These are phyloP conservation scores for Paracamarosporium sp. DNA, from an alignment of 2,329 filamentous ascomycete genomes.

Conservation along the genomic window DNA sequence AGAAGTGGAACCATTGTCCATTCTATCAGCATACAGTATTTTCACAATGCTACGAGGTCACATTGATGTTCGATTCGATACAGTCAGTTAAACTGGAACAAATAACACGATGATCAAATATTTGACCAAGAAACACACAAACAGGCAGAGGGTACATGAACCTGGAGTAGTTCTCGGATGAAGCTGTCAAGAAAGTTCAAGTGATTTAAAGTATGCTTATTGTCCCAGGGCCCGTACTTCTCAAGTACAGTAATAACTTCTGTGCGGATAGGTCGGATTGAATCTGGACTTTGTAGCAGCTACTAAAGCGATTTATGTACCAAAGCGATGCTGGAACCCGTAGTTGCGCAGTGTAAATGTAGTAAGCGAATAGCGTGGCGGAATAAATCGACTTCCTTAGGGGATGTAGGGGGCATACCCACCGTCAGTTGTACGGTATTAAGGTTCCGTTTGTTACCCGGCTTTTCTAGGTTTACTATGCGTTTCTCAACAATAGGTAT, in stretches of 20 bases:
- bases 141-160: slow-evolving; percentile 11
- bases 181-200: slow-evolving; percentile 13
- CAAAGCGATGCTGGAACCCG: slow-evolving; percentile 7
- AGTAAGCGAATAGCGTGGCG: slow-evolving; percentile 11
- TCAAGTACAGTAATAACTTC: slow-evolving; percentile 9
- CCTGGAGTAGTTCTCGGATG: slow-evolving; percentile 9
- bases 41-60: too few species aligned
- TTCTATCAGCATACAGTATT: background rate
- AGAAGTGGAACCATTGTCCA: slow-evolving; percentile 8
- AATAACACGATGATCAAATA: too few species aligned
- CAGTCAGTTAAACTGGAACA: too few species aligned
- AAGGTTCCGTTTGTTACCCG: background rate
- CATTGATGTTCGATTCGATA: background rate
- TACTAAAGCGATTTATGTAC: slow-evolving; percentile 7
- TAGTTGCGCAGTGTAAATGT: slow-evolving; percentile 12
- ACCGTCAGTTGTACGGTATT: slow-evolving; percentile 12
- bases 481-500: slow-evolving; percentile 10
- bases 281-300: slow-evolving; percentile 7
- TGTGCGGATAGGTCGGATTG: slow-evolving; percentile 2
- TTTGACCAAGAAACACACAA: background rate
- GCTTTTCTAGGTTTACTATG: background rate
- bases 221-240: slow-evolving; percentile 8
- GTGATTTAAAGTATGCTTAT: slow-evolving; percentile 13
- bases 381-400: slow-evolving; percentile 7
- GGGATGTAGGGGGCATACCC: slow-evolving; percentile 7